These are phyloP conservation scores for Entamoeba moshkovskii DNA, from an alignment of 208 protist genomes.

Conservation along the genomic window DNA sequence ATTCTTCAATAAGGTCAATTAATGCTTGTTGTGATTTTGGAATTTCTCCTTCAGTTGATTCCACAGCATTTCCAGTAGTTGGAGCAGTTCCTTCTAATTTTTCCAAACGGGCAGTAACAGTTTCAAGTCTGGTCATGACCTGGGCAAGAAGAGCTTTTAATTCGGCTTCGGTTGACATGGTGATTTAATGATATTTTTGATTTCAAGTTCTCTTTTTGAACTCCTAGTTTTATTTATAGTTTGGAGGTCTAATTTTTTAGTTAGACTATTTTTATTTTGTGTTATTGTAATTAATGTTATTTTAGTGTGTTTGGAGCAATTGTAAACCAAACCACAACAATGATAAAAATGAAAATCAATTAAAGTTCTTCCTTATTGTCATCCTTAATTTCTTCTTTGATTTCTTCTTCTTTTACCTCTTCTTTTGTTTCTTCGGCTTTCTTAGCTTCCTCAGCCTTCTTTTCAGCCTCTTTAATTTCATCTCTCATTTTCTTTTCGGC, in stretches of 20 bases:
- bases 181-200: neutral
- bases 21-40: neutral
- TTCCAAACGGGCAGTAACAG: neutral
- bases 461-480: neutral
- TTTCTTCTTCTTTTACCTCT: neutral
- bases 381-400: neutral
- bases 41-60: neutral
- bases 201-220: neutral
- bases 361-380: neutral
- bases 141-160: neutral
- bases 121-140: neutral
- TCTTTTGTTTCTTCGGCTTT: neutral
- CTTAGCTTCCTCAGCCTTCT: neutral
- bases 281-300: neutral
- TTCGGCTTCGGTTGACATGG: neutral
- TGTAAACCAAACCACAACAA: neutral
- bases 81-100: neutral
- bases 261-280: neutral
- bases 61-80: neutral
- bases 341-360: neutral
- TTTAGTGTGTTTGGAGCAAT: neutral
- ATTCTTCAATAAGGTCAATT: neutral
- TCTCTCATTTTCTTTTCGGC: constrained; percentile 3
- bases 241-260: neutral
- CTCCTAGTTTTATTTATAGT: no score